Evolutionary conservation across 1,139 yeast species (phyloP), one percentile per base, ranked within the genome.

Genomic region (Kluyveromyces sp.): DNA sequence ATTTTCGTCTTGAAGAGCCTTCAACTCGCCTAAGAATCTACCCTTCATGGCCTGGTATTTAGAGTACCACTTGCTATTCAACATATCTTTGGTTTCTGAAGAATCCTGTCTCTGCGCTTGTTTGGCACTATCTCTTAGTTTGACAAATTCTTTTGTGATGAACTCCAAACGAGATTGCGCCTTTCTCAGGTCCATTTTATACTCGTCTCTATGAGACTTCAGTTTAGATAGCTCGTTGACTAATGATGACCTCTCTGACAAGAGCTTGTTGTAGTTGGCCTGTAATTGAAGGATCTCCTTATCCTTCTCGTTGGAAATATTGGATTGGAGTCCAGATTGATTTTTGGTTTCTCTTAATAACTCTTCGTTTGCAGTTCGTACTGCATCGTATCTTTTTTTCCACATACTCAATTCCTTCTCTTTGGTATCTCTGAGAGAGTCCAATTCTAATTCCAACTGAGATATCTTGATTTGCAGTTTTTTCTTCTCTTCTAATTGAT

Each of bases 11-110:
- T 54, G 59, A 33, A 58, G 41, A n/a, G 42, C 33, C 25, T 51
- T 51, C 30, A 56, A 44, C 38, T 55, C 60, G 19, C 49, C 48
- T 36, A 55, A 47, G 26, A 55, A 49, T 22, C 51, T 56, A 31
- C 49, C 49, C 42, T 56, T 57, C 55, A 56, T 58, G 25, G 43
- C 46, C n/a, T 50, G 52, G 44, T 53, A 56, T 33, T 54, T 57
- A 15, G 46, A 49, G 17, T 44, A 45, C 42, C 53, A 49, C 33
- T 34, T 32, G 2, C 36, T 40, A 30, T 40, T 46, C 22, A 42
- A 26, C n/a, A 33, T 39, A 4, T 46, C 46, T 13, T 39, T 39
- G 3, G 31, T n/a, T 16, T 19, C 32, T 17, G 41, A 13, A 12
- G 18, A 29, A 20, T 39, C 38, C 26, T 43, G 18, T 26, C 40